These are phyloP conservation scores for Rhodotorula glutinis DNA, from an alignment of 1,284 basidiomycete genomes.

Conservation along the genomic window DNA sequence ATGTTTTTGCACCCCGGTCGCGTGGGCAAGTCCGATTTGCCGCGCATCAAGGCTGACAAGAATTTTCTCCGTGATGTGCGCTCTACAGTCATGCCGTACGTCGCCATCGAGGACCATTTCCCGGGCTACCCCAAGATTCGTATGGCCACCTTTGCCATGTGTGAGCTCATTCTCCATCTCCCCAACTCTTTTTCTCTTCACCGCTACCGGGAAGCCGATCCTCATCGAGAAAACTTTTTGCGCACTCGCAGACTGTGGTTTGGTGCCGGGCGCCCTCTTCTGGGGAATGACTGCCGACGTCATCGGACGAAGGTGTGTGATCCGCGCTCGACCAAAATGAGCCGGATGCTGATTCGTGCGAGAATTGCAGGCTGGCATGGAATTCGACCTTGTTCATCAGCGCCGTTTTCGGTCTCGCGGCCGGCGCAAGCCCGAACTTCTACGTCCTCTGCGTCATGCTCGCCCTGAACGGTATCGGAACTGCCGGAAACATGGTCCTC, in stretches of 20 bases:
- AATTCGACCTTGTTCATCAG: slow-evolving; percentile 5
- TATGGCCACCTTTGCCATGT: slow-evolving; percentile 3
- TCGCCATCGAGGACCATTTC: neutral
- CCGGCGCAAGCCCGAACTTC: slow-evolving; percentile 2
- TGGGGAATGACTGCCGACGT: slow-evolving; percentile 6
- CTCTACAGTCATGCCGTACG: slow-evolving; percentile 1
- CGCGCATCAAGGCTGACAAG: neutral
- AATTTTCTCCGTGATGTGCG: neutral
- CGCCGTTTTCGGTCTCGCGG: slow-evolving; percentile 4
- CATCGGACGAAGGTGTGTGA: neutral
- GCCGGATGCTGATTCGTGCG: neutral
- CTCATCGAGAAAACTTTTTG: neutral
- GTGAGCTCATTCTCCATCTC: neutral
- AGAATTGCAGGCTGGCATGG: neutral
- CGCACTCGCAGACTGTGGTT: neutral
- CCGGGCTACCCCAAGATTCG: neutral
- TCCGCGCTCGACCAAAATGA: neutral
- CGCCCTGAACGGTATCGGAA: slow-evolving; percentile 1
- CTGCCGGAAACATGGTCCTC: neutral
- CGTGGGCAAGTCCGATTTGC: neutral
- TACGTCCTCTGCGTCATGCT: slow-evolving; percentile 5
- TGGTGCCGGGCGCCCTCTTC: neutral
- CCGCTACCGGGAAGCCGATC: neutral
- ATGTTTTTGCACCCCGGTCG: neutral
- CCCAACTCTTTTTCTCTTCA: neutral